These are phyloP conservation scores for Fennellomyces sp. DNA, from an alignment of 371 early-diverging fungal species.

Conservation along the genomic window DNA sequence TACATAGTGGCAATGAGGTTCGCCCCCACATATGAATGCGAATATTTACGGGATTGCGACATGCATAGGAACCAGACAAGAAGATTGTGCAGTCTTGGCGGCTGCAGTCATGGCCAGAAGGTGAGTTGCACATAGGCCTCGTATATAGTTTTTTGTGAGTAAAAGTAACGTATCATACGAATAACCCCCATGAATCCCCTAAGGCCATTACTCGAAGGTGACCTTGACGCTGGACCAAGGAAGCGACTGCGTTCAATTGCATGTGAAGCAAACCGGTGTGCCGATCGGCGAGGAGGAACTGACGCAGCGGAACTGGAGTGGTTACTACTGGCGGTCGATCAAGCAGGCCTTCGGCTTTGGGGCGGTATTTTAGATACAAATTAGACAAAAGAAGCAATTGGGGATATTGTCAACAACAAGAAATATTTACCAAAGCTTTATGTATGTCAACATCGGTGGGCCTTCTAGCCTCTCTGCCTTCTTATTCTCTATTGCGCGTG, in stretches of 20 bases:
- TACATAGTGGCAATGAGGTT: background rate
- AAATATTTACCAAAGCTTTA: too few species aligned
- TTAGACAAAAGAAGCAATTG: background rate
- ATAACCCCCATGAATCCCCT: too few species aligned
- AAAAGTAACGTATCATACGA: too few species aligned
- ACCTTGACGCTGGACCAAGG: slow-evolving; percentile 76
- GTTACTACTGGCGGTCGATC: slow-evolving; percentile 94
- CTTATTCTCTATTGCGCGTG: background rate
- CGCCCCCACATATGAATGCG: background rate
- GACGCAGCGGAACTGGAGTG: slow-evolving; percentile 86
- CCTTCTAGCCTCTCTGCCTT: too few species aligned
- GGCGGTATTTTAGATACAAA: slow-evolving; percentile 44
- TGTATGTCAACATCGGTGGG: too few species aligned
- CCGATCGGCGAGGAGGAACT: slow-evolving; percentile 89
- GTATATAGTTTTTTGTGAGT: too few species aligned
- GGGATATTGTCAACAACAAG: too few species aligned
- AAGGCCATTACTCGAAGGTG: slow-evolving; percentile 85
- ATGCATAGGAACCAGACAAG: slow-evolving; percentile 58
- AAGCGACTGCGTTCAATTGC: slow-evolving; percentile 67
- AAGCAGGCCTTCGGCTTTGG: slow-evolving; percentile 86
- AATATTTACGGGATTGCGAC: background rate
- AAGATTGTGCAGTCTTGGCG: slow-evolving; percentile 90
- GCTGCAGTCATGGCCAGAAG: slow-evolving; percentile 81
- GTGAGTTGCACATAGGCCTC: too few species aligned
- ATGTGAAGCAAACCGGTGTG: slow-evolving; percentile 84